Base-by-base conservation (phyloP, 352 stramenopile species). In the Phytophthora quininea region DNA sequence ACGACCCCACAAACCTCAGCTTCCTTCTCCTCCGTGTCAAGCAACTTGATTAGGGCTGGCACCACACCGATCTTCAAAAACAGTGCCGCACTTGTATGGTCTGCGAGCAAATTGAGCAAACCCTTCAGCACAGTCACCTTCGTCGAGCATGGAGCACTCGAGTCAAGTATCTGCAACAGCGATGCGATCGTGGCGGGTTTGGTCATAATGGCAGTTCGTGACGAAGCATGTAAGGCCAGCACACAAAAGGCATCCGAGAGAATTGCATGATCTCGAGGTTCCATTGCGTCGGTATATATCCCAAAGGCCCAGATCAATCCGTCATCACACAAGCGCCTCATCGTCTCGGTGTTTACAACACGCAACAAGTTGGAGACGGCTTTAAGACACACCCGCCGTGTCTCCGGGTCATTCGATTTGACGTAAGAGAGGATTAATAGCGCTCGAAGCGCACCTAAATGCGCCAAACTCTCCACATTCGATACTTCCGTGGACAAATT, bases 401-500 rank as follows among this genome's bases (percentile, higher is more conserved):
- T 93, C 61, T 91, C 84, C 0, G 82, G 80, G 33, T 93, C 85
- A 54, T 90, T 93, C 1, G 85, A 93, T 48, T 93, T 93, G 29
- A 93, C 85, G 35, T 81, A 93, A n/a, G 85, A 76, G 47, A 93
- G 82, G 9, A 93, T 83, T 3, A 98, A 77, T 37, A 99, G 73
- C 2, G 93, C 92, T 31, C 92, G 88, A 40, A 98, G 68, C 4
- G 90, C 93, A 2, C 95, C 93, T 32, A 84, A 84, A 47, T 96
- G 90, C 3, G 92, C 88, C 49, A 99, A 84, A 7, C 88, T 80
- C 15, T 95, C 85, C 58, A 97, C 93, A 68, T 97, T 97, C 27
- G 88, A 84, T 45, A 96, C 88, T 33, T 82, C 80, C 0, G 97
- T 75, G 14, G 95, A 95, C 59, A 99, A 79, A 62, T 99, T 98